Evolutionary conservation across 2,329 filamentous ascomycete species (phyloP), one percentile per base, ranked within the genome.

Genomic region (Penicillium sp.): DNA sequence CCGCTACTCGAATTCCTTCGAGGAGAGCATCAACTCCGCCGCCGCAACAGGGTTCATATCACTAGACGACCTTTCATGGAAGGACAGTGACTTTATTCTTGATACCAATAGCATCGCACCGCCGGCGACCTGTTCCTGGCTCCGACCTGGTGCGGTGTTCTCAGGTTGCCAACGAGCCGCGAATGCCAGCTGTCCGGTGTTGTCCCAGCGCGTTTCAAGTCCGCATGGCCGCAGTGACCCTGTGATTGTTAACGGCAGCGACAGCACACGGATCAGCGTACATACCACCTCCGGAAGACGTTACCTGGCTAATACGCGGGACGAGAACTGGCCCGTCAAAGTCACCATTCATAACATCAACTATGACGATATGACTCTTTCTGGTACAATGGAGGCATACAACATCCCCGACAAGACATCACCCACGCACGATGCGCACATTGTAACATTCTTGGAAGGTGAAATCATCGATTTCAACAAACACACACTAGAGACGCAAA

Each of bases 311-410:
- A 63, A 61, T 26, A 62, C 58, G 31, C 49, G 73, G 24, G 76
- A 79, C 45, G 80, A 84, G 55, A 75, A 77, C 36, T 86, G 82
- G 82, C 81, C 81, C 6, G 82, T 86, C 26, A 82, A 81, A 51
- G 81, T 86, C 43, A 82, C 76, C 2, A 77, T 86, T 31, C 80
- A 85, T 57, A 71, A 76, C 14, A 75, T 85, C 37, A 80, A 86
- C 62, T 77, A 76, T 56, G 68, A 73, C 4, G 72, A 69, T 14
- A 82, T 85, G 80, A 80, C 78, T 0, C 64, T 86, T 14, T 78
- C 80, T 18, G 82, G 82, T 3, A 85, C 81, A 6, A 86, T 86
- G 82, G 80, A 84, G 65, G 82, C 82, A 4, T 84, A 82, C 67
- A 82, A 85, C 55, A 81, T 84, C 10, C 81, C 81, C 2, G 71